Evolutionary conservation across 1,139 yeast species (phyloP).

Genomic region (Magnusiomyces clavatus): DNA sequence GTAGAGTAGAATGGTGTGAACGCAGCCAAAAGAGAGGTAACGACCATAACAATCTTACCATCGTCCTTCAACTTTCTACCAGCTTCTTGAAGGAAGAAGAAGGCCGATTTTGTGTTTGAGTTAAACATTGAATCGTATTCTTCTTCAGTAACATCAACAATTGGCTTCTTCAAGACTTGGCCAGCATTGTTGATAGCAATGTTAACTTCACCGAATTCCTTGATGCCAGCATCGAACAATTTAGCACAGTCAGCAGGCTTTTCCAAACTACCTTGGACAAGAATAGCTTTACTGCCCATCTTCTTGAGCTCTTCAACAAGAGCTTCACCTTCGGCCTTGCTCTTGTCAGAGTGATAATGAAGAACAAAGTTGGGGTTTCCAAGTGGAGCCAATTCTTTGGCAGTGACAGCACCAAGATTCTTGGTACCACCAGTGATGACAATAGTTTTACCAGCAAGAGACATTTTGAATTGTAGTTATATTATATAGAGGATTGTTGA

Average conservation of each 20-base stretch:
- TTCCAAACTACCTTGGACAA: constrained; percentile 42
- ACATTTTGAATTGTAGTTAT: constrained; percentile 1
- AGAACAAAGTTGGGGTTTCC: constrained; percentile 48
- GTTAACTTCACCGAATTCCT: constrained; percentile 43
- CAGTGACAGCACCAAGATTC: constrained; percentile 54
- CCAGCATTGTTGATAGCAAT: constrained; percentile 63
- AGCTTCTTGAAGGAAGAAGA: constrained; percentile 54
- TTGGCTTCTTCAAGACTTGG: constrained; percentile 54
- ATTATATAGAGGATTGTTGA: not conserved
- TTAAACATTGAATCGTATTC: constrained; percentile 50
- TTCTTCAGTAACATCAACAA: constrained; percentile 41
- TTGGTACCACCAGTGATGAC: constrained; percentile 60
- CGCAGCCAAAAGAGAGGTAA: constrained; percentile 60
- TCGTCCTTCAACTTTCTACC: constrained; percentile 42
- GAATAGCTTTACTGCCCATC: constrained; percentile 38
- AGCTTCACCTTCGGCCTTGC: constrained; percentile 35
- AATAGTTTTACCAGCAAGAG: constrained; percentile 41
- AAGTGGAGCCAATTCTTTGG: constrained; percentile 45
- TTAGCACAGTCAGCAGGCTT: constrained; percentile 37
- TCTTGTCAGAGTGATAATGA: constrained; percentile 45
- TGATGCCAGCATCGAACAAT: constrained; percentile 42
- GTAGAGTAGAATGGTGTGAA: constrained; percentile 50
- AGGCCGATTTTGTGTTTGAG: constrained; percentile 52
- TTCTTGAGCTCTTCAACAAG: constrained; percentile 36
- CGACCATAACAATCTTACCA: constrained; percentile 50